phyloP scores from a whole-genome alignment of 2,329 filamentous ascomycete genomes.

The Ascochyta lentis region DNA sequence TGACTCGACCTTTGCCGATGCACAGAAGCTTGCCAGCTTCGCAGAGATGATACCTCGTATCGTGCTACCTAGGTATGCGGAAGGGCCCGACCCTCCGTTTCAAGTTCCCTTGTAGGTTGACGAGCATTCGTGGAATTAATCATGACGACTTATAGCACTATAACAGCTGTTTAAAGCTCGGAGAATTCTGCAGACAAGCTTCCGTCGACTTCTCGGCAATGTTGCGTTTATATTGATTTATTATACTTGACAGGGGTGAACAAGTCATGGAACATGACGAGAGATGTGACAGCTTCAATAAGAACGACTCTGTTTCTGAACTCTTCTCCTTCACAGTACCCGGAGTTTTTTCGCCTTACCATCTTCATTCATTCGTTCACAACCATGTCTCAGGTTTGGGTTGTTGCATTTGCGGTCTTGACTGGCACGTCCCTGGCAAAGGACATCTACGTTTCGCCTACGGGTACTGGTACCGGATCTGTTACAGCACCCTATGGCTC shows the following conservation, averaged over 20 bases:
- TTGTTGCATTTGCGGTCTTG: conserved; percentile 1
- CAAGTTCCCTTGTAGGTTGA: neutral
- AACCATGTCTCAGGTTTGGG: neutral
- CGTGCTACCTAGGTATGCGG: neutral
- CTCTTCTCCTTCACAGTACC: neutral
- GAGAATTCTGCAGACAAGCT: neutral
- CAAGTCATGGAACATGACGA: conserved; percentile 1
- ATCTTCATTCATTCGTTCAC: neutral
- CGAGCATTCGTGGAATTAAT: neutral
- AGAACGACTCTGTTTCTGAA: neutral
- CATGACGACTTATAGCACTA: neutral
- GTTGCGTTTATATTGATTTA: conserved; percentile 2
- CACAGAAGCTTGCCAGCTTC: neutral
- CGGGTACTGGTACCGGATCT: conserved; percentile 50
- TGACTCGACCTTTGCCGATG: too few species aligned
- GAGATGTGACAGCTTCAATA: neutral
- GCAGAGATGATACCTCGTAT: neutral
- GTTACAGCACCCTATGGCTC: conserved; percentile 52
- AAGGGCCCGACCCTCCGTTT: neutral
- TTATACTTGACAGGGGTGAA: neutral
- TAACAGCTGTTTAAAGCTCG: neutral
- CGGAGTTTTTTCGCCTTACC: neutral
- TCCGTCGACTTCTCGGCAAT: neutral
- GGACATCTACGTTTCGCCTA: conserved; percentile 56
- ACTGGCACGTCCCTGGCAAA: conserved; percentile 6